A percentile compares a stretch with the other conserved stretches of the same genome.
phyloP scores from a whole-genome alignment of 1,139 yeast genomes.

The Diutina catenulata region DNA sequence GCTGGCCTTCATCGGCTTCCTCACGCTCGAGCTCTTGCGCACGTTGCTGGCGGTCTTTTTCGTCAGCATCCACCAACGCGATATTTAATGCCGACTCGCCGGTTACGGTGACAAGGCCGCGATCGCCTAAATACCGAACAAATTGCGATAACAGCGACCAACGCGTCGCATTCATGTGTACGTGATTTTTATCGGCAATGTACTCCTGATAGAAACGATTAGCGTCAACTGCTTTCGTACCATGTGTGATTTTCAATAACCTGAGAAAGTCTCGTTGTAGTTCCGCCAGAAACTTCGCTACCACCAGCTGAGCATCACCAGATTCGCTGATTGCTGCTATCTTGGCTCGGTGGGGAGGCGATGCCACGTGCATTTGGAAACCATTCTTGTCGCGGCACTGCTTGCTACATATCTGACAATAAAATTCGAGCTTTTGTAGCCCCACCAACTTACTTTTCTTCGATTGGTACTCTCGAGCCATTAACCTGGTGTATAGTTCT shows the following conservation, averaged over 20 bases:
- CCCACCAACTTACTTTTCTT: constrained; percentile 77
- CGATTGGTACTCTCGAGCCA: constrained; percentile 58
- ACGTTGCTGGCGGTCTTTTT: background rate
- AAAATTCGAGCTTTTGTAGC: constrained; percentile 72
- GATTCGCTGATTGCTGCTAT: constrained; percentile 25
- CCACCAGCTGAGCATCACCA: constrained; percentile 29
- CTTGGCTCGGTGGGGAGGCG: constrained; percentile 63
- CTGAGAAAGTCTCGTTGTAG: constrained; percentile 59
- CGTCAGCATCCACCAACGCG: background rate
- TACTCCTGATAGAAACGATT: constrained; percentile 87
- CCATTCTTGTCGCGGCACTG: constrained; percentile 97
- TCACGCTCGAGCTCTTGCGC: background rate
- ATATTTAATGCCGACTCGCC: constrained; percentile 15
- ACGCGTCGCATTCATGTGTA: constrained; percentile 82
- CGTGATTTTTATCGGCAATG: constrained; percentile 63
- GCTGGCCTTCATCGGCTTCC: background rate
- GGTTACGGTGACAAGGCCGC: constrained; percentile 45
- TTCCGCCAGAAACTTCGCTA: constrained; percentile 44
- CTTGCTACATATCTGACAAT: constrained; percentile 85
- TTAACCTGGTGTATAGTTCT: too few species aligned
- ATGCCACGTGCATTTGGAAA: constrained; percentile 71
- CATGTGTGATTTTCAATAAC: constrained; percentile 56
- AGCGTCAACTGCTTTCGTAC: constrained; percentile 69
- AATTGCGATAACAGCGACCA: constrained; percentile 68
- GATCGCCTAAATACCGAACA: constrained; percentile 48